Evolutionary conservation across 768 basidiomycete species (phyloP).

Genomic region (Psilocybe subaeruginosa): DNA sequence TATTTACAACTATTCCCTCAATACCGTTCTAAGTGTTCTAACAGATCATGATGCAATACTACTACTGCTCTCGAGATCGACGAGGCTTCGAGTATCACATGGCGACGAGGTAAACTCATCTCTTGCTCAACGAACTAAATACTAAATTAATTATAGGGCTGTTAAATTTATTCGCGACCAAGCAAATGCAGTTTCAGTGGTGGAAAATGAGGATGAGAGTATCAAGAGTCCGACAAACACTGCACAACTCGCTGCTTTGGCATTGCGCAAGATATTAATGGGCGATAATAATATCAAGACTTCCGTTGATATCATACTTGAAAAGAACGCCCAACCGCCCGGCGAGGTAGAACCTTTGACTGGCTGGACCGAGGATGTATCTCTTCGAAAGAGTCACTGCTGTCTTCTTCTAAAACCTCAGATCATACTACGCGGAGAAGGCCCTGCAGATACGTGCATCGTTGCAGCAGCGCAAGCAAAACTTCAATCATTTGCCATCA

Average conservation of each 20-base stretch:
- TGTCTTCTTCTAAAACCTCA: conserved; percentile 92
- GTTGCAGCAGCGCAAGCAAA: conserved; percentile 83
- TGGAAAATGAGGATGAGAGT: conserved; percentile 24
- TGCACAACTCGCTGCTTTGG: conserved; percentile 69
- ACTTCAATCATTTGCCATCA: conserved; percentile 75
- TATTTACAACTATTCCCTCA: conserved; percentile 12
- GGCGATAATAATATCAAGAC: conserved; percentile 53
- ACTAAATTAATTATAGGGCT: conserved; percentile 46
- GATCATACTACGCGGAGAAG: conserved; percentile 73
- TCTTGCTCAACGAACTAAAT: background rate
- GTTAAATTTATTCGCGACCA: conserved; percentile 90
- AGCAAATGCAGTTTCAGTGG: conserved; percentile 51
- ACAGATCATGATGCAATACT: conserved; percentile 88
- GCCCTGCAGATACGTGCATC: conserved; percentile 55
- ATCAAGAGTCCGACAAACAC: conserved; percentile 41
- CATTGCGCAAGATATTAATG: conserved; percentile 64
- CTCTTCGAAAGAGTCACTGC: conserved; percentile 72
- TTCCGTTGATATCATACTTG: conserved; percentile 40
- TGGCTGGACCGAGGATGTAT: conserved; percentile 76
- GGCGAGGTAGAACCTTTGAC: conserved; percentile 58
- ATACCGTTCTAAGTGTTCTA: conserved; percentile 14
- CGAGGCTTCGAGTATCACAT: conserved; percentile 87
- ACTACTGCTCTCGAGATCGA: conserved; percentile 76
- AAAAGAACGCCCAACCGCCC: conserved; percentile 29
- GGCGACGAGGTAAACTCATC: conserved; percentile 68